These are phyloP conservation scores for Geosmithia putterillii DNA, from an alignment of 2,329 filamentous ascomycete genomes.

Conservation along the genomic window DNA sequence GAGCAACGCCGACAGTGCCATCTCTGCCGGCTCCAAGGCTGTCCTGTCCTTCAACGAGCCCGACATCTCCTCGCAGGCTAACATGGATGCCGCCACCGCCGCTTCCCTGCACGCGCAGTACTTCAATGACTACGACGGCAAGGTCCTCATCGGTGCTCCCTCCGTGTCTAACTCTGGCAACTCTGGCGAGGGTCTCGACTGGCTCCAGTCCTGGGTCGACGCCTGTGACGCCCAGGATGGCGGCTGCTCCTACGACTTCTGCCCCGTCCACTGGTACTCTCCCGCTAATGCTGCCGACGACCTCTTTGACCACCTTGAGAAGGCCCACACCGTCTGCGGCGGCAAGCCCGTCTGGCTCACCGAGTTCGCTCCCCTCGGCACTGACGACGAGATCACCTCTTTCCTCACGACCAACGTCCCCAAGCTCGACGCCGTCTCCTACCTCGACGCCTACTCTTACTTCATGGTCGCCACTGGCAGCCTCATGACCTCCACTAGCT, in stretches of 20 bases:
- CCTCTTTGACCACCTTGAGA: slow-evolving; percentile 42
- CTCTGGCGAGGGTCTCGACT: slow-evolving; percentile 38
- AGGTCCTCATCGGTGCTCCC: slow-evolving; percentile 41
- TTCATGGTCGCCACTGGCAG: slow-evolving; percentile 35
- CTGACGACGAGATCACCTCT: slow-evolving; percentile 21
- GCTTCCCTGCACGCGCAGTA: slow-evolving; percentile 38
- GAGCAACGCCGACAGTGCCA: slow-evolving; percentile 33
- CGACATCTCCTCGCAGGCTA: slow-evolving; percentile 47
- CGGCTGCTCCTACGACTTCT: slow-evolving; percentile 45
- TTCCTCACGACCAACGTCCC: slow-evolving; percentile 39
- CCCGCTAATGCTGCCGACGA: slow-evolving; percentile 28
- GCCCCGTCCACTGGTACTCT: slow-evolving; percentile 54
- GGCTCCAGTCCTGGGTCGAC: slow-evolving; percentile 39
- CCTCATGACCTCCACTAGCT: slow-evolving; percentile 24
- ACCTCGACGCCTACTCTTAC: slow-evolving; percentile 44
- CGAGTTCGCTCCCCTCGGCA: slow-evolving; percentile 46
- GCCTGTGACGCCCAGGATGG: slow-evolving; percentile 28
- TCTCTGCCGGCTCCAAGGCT: slow-evolving; percentile 39
- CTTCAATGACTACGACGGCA: slow-evolving; percentile 41
- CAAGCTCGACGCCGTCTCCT: slow-evolving; percentile 34
- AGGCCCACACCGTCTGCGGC: slow-evolving; percentile 30
- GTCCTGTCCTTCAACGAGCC: slow-evolving; percentile 64
- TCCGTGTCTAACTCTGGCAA: slow-evolving; percentile 48
- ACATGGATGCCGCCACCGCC: slow-evolving; percentile 38
- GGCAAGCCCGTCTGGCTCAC: slow-evolving; percentile 48